Conservation (phyloP, 2,329 filamentous ascomycete genomes). For the Sclerotinia trifoliorum region DNA sequence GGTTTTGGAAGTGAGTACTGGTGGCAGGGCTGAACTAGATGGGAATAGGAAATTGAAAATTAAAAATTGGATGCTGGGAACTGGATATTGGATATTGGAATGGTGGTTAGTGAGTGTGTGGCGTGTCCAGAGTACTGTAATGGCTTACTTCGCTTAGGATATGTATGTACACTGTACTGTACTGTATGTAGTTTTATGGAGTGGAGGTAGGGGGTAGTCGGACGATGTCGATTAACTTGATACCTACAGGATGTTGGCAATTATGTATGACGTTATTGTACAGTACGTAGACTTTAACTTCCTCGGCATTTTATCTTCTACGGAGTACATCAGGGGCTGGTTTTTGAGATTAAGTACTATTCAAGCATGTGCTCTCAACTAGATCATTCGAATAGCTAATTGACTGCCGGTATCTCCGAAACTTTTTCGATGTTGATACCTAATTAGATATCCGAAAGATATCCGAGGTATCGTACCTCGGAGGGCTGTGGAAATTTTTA, state of each 20-base stretch:
- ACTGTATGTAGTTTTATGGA: no score
- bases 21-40: slow-evolving; percentile 12
- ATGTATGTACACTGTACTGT: no score
- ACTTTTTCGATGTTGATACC: not conserved
- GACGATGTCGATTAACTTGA: no score
- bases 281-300: no score
- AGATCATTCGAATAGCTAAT: not conserved
- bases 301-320: not conserved
- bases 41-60: not conserved
- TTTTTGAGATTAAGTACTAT: not conserved
- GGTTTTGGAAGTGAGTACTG: not conserved
- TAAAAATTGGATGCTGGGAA: no score
- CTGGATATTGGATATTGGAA: no score
- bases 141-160: no score
- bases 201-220: not conserved
- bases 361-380: not conserved
- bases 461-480: not conserved
- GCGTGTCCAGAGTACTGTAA: no score
- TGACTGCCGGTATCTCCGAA: not conserved
- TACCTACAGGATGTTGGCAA: no score
- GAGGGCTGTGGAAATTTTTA: not conserved
- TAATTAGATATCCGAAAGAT: slow-evolving; percentile 7
- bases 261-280: not conserved
- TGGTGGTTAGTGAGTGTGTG: not conserved
- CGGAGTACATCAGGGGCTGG: no score